Conservation (phyloP, 495 filamentous ascomycete genomes). For the Venustampulla echinocandica region DNA sequence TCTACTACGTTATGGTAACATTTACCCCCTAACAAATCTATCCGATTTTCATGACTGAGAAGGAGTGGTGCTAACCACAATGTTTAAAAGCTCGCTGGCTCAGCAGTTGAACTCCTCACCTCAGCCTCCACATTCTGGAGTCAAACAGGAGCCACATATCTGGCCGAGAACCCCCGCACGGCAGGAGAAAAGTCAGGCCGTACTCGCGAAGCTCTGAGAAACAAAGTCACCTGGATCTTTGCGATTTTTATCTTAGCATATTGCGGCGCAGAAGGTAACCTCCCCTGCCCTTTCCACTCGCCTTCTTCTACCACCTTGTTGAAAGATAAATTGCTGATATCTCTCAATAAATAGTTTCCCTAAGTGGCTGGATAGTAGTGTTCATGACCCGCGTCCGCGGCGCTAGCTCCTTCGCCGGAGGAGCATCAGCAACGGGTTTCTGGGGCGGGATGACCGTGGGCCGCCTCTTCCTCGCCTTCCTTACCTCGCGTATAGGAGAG, state of each 20-base stretch:
- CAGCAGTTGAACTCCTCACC: conserved; percentile 47
- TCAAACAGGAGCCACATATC: conserved; percentile 55
- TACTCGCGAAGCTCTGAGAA: conserved; percentile 48
- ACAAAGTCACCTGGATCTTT: conserved; percentile 61
- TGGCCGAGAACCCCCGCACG: conserved; percentile 35
- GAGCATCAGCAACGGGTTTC: conserved; percentile 72
- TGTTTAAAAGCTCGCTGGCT: conserved; percentile 19
- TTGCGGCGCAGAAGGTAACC: conserved; percentile 57
- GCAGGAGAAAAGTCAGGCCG: conserved; percentile 26
- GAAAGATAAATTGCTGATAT: no score
- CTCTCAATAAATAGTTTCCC: conserved; percentile 43
- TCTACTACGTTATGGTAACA: conserved; percentile 53
- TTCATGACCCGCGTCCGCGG: conserved; percentile 71
- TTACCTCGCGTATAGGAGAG: conserved; percentile 63
- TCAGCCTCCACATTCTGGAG: conserved; percentile 57
- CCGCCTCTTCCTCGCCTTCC: conserved; percentile 57
- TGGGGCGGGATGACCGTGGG: conserved; percentile 78
- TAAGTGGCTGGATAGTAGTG: conserved; percentile 82
- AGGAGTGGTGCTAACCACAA: background rate
- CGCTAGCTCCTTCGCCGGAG: conserved; percentile 58
- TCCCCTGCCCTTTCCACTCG: background rate
- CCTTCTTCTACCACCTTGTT: no score
- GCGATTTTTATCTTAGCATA: conserved; percentile 71
- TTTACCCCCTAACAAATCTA: no score
- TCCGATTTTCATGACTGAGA: no score